Conservation (phyloP, 2,329 filamentous ascomycete genomes). For the Beauveria sp. region DNA sequence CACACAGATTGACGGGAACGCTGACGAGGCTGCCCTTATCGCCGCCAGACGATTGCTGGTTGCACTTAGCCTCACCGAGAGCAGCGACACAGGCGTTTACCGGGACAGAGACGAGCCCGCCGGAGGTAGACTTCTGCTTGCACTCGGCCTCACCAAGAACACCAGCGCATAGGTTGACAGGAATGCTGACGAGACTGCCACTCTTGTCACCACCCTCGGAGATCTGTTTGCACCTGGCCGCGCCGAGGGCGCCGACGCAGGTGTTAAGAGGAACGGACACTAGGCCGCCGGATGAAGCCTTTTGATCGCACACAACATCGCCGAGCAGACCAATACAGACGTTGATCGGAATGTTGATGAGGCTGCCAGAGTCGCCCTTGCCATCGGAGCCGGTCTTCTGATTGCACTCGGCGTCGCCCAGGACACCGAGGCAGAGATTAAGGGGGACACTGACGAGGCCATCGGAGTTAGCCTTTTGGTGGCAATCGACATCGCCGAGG, state of each 20-base stretch:
- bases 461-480: neutral
- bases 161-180: neutral
- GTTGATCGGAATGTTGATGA: neutral
- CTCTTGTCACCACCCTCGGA: neutral
- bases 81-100: neutral
- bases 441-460: neutral
- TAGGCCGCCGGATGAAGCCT: neutral
- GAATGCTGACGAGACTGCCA: neutral
- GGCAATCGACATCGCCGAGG: neutral
- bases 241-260: neutral
- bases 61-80: neutral
- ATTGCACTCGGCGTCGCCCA: neutral
- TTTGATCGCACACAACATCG: neutral
- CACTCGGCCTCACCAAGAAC: slow-evolving; percentile 2
- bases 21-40: neutral
- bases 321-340: neutral
- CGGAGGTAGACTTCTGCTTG: neutral
- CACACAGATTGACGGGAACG: neutral
- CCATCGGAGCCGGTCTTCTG: neutral
- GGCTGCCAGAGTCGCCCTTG: neutral
- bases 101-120: neutral
- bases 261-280: neutral
- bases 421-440: neutral
- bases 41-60: no score
- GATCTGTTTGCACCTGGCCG: no score